phyloP scores from a whole-genome alignment of 306 rosid species.

The Prunus mira region DNA sequence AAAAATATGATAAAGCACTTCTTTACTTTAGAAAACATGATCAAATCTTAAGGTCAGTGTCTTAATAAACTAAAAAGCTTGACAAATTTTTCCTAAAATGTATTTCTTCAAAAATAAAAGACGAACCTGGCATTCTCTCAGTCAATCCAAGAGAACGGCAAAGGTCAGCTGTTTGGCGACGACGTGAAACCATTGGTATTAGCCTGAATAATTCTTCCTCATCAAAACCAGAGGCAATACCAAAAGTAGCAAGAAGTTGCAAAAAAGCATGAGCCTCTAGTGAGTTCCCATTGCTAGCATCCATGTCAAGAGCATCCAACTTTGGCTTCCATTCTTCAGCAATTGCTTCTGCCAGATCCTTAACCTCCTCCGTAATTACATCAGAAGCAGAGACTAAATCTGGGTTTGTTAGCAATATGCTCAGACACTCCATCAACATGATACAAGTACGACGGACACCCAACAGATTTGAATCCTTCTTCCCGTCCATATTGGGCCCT shows the following conservation, averaged over 20 bases:
- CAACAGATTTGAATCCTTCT: slow-evolving; percentile 86
- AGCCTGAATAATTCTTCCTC: slow-evolving; percentile 74
- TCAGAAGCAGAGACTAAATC: slow-evolving; percentile 38
- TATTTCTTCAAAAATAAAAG: not conserved
- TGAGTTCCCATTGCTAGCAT: slow-evolving; percentile 94
- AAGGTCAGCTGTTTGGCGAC: slow-evolving; percentile 94
- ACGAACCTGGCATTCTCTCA: slow-evolving; percentile 89
- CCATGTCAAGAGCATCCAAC: slow-evolving; percentile 85
- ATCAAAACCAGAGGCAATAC: slow-evolving; percentile 78
- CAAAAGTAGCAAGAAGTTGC: slow-evolving; percentile 88
- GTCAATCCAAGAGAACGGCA: slow-evolving; percentile 95
- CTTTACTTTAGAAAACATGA: not conserved
- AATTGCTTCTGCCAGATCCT: slow-evolving; percentile 66
- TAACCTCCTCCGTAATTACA: slow-evolving; percentile 64
- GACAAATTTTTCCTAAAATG: not conserved
- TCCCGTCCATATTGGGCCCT: slow-evolving; percentile 62
- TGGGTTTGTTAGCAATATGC: slow-evolving; percentile 56
- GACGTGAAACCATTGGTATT: slow-evolving; percentile 92
- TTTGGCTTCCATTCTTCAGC: slow-evolving; percentile 94
- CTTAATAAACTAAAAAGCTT: not conserved
- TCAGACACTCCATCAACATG: slow-evolving; percentile 97
- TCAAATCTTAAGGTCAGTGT: not conserved
- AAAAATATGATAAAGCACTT: not conserved
- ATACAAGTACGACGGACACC: slow-evolving; percentile 96
- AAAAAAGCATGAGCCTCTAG: slow-evolving; percentile 98